Base-by-base conservation (phyloP, 345 rosid species). In the Salix koriyanagi region DNA sequence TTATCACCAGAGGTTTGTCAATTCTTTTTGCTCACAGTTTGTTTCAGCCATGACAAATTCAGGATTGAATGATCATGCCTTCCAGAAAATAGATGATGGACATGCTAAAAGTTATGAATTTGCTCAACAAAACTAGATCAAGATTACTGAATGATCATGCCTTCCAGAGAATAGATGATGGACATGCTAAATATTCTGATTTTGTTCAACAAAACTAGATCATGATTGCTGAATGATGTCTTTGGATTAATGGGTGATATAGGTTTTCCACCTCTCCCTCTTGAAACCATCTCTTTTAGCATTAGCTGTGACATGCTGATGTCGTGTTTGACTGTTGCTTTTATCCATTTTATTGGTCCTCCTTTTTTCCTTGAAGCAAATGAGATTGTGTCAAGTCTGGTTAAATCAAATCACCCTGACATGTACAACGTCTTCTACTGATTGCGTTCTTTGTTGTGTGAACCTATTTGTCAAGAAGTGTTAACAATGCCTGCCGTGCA, bases 1-100 rank as follows among this genome's bases (percentile, higher is more conserved):
- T 76, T 96, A 89, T 81, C 97, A 92, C 73, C 93, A 88, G 79
- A 94, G 99, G 98, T 96, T 87, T 82, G 93, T 84, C 62, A 64
- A 74, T 50, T 79, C 41, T 79, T 77, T 39, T 67, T 58, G 58
- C 70, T 61, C 69, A 70, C 28, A 3, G 25, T 69, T 65, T 42
- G 48, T 74, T 73, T 70, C 52, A 18, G 58, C 44, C 65, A 26
- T n/a, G 76, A 48, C 56, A 3, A 56, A 46, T 58, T 34, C 37
- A 34, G 37, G 37, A 34, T 34, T 34, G 37, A 34, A 34, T 34
- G 6, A 34, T 5, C 37, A 34, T 34, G 37, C 37, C 37, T 34
- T 34, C 37, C 37, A 34, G 37, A 34, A 5, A 34, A 34, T 34
- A 34, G 6, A 34, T 34, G 7, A 34, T 5, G 37, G 37, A 34